Conservation (phyloP, 1,139 yeast species). For the Diutina catenulata region DNA sequence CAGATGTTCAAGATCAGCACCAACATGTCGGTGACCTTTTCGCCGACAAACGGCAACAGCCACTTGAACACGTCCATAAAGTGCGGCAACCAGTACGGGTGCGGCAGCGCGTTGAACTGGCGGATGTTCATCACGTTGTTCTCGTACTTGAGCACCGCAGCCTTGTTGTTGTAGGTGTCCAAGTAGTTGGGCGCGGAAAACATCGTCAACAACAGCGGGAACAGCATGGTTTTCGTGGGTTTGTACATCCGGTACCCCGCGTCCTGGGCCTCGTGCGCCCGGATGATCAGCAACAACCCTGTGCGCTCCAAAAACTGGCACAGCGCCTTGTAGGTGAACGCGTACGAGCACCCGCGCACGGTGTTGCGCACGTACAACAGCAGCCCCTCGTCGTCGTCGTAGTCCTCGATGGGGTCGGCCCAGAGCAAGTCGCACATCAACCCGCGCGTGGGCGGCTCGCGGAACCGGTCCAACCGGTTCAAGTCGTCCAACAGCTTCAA, state of each 20-base stretch:
- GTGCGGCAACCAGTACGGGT: constrained; percentile 95
- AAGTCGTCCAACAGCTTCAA: constrained; percentile 62
- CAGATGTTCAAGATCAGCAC: constrained; percentile 86
- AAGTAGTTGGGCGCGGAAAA: constrained; percentile 95
- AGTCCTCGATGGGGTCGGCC: constrained; percentile 91
- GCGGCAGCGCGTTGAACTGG: constrained; percentile 87
- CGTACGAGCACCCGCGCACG: constrained; percentile 89
- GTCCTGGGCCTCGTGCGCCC: constrained; percentile 98
- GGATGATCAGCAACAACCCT: constrained; percentile 67
- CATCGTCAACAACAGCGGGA: constrained; percentile 83
- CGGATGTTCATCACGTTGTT: constrained; percentile 90
- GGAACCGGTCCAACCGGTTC: constrained; percentile 60
- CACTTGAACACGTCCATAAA: constrained; percentile 97
- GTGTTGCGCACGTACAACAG: constrained; percentile 51
- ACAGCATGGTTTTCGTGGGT: constrained; percentile 77
- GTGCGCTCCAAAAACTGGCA: constrained; percentile 74
- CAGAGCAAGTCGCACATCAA: constrained; percentile 91
- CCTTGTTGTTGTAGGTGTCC: constrained; percentile 89
- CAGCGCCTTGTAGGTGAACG: constrained; percentile 77
- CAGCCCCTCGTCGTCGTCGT: constrained; percentile 54
- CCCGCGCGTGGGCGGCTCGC: constrained; percentile 91
- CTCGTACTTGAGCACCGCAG: constrained; percentile 88
- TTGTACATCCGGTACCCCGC: constrained; percentile 95
- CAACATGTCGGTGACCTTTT: constrained; percentile 86
- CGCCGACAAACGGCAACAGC: constrained; percentile 98